Conservation (phyloP, 106 monocot genomes). For the Agapanthus africanus region DNA sequence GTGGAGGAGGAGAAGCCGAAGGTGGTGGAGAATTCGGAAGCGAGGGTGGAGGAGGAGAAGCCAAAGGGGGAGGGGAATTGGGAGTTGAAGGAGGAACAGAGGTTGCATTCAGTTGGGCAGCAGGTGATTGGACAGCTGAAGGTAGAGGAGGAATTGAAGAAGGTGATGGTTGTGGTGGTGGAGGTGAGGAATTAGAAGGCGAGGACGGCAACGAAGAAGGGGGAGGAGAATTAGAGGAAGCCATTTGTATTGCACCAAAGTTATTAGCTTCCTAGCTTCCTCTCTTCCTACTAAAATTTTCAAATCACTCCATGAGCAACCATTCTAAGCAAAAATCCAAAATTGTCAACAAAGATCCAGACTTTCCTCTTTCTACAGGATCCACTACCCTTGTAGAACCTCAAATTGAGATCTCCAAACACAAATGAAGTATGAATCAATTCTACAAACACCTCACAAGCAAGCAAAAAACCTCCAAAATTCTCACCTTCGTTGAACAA, state of each 20-base stretch:
- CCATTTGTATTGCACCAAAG: slow-evolving; percentile 5
- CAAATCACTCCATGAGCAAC: no score
- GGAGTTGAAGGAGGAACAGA: slow-evolving; percentile 19
- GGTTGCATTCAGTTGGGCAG: slow-evolving; percentile 1
- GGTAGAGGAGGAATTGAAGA: no score
- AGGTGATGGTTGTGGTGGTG: slow-evolving; percentile 8
- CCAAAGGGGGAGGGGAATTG: no score
- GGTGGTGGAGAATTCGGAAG: slow-evolving; percentile 8
- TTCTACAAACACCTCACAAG: not conserved
- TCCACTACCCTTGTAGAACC: no score
- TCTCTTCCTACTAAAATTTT: not conserved
- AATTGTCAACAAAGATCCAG: no score
- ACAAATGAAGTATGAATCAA: no score
- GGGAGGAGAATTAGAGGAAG: slow-evolving; percentile 14
- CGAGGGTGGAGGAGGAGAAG: slow-evolving; percentile 20
- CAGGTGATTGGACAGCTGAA: not conserved
- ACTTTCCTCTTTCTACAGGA: no score
- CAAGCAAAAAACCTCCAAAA: not conserved
- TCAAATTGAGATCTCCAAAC: no score
- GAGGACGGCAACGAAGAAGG: slow-evolving; percentile 3
- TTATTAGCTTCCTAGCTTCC: not conserved
- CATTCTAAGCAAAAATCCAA: no score
- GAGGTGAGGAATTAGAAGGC: not conserved
- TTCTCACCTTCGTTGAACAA: slow-evolving; percentile 13
- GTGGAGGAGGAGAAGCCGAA: slow-evolving; percentile 14